Conservation (phyloP, 441 rosid species). For the Raphanus hybrid region DNA sequence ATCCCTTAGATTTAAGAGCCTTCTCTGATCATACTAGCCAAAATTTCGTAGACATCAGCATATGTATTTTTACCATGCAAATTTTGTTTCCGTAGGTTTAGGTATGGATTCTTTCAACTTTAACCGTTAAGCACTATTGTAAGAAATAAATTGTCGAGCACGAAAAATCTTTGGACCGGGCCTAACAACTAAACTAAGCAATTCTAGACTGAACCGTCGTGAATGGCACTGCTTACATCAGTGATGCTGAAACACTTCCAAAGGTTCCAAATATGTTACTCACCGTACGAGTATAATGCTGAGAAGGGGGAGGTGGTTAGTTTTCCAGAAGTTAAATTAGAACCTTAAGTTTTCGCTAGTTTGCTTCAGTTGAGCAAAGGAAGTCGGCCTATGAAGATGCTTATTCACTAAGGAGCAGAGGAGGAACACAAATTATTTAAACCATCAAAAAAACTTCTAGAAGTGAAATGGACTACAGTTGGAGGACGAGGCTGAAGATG, state of each 20-base stretch:
- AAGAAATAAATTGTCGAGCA: not conserved
- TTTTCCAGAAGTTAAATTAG: not conserved
- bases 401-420: not conserved
- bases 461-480: not conserved
- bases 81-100: not conserved
- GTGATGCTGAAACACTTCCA: not conserved
- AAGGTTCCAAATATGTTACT: not conserved
- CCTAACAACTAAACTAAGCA: constrained; percentile 30
- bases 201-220: constrained; percentile 18
- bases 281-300: not conserved
- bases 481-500: not conserved
- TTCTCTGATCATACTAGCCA: not conserved
- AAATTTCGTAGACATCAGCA: not conserved
- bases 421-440: not conserved
- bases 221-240: not conserved
- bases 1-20: not conserved
- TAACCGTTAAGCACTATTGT: not conserved
- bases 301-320: not conserved
- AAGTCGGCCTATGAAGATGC: not conserved
- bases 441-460: not conserved
- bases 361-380: not conserved
- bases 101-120: not conserved
- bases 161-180: constrained; percentile 12
- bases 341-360: constrained; percentile 4
- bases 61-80: not conserved